Base-by-base conservation (phyloP, 2,329 filamentous ascomycete genomes). In the Coniella vitis region DNA sequence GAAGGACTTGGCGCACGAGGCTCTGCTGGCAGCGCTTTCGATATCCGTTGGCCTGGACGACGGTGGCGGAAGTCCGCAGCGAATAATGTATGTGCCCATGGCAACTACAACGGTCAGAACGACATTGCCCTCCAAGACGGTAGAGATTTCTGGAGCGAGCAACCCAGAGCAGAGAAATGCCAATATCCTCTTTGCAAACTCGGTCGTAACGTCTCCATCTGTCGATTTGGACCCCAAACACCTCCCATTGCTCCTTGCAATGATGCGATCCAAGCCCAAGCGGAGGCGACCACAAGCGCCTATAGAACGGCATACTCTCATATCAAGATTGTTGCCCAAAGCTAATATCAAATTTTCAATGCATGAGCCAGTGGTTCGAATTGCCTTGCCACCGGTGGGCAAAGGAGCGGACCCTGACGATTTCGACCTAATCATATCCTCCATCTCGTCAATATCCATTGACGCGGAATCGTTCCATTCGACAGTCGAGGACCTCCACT, bases 381-480 rank as follows among this genome's bases (percentile, higher is more conserved):
- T 98, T 55, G 83, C 90, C 7, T 72, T 98, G 4, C 90, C 90
- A 4, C 84, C 91, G 0, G 80, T 93, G 54, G 79, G 85, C 53
- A 75, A 76, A 47, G 71, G 70, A 2, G 70, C 75, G 36, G 78
- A 83, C 21, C 75, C 81, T 0, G 87, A 90, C 53, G 90, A 97
- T 56, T 97, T 93, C 57, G 93, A 98, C 61, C 76, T 98, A 25
- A 86, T 98, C 38, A 95, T 98, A 41, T 95, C 89, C 1, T 93
- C 90, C 2, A 88, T 95, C 10, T 97, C 94, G 0, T 95, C 91
- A 0, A 81, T 97, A 34, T 95, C 91, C 0, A 70, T 97, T 19
- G 93, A 98, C 60, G 77, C 95, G 41, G 93, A 98, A 61, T 95
- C 93, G 0, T 95, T 90, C n/a, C 93, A 98, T 67, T 93, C 89